phyloP scores from a whole-genome alignment of 208 protist genomes.

The Vickermania ingenoplastis region DNA sequence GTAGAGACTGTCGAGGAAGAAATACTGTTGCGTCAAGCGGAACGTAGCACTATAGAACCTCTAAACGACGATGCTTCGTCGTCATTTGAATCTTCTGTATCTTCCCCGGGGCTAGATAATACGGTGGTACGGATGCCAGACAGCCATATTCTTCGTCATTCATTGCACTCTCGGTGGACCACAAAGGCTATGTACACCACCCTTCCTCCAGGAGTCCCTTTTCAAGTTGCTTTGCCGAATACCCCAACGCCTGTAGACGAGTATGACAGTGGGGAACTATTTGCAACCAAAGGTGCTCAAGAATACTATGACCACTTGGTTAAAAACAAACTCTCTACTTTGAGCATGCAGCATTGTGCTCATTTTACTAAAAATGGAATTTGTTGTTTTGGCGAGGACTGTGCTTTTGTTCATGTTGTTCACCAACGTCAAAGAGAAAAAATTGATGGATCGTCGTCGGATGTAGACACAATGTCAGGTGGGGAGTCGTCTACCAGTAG shows the following conservation, averaged over 20 bases:
- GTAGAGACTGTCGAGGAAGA: conserved; percentile 13
- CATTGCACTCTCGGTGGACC: conserved; percentile 64
- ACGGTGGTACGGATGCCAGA: conserved; percentile 25
- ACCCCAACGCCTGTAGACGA: conserved; percentile 52
- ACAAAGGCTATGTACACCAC: conserved; percentile 35
- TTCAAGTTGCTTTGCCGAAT: conserved; percentile 57
- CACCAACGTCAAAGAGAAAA: conserved; percentile 26
- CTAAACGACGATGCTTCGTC: not conserved
- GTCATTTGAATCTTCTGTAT: conserved; percentile 2
- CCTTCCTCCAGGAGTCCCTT: conserved; percentile 35
- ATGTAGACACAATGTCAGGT: conserved; percentile 19
- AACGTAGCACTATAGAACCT: conserved; percentile 14
- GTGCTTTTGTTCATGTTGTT: conserved; percentile 63
- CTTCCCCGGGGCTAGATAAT: conserved; percentile 2
- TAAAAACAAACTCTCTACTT: conserved; percentile 28
- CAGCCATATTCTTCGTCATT: conserved; percentile 39
- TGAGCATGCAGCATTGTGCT: conserved; percentile 73
- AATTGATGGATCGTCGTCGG: conserved; percentile 24
- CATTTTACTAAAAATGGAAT: conserved; percentile 76
- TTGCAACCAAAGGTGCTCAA: conserved; percentile 51
- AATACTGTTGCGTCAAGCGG: conserved; percentile 19
- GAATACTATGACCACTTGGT: conserved; percentile 54
- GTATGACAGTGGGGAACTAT: conserved; percentile 44
- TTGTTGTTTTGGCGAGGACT: conserved; percentile 70
- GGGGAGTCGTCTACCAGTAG: conserved; percentile 12